Evolutionary conservation across 2,329 filamentous ascomycete species (phyloP), one percentile per base, ranked within the genome.

Genomic region (Apiospora phragmitis): DNA sequence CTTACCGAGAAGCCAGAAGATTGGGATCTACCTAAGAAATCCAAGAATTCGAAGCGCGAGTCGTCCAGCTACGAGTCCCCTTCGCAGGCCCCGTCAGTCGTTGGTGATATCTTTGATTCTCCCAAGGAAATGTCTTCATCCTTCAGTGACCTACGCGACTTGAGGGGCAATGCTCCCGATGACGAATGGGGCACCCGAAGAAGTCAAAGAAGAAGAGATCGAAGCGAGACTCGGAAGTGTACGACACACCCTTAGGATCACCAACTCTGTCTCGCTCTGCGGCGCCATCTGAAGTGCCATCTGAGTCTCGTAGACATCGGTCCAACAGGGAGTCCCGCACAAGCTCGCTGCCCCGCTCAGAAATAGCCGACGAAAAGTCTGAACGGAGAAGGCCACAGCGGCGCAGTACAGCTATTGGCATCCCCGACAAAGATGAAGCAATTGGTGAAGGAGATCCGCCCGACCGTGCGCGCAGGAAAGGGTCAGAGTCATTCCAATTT

Each of bases 401-500:
- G 69, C 79, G 77, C 70, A 82, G 80, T 68, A 38, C 55, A 5
- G 21, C 55, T 14, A 21, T 18, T n/a, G 55, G 55, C 55, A n/a
- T 62, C 32, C 55, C 55, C 32, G 26, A 32, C 24, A 77, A 75
- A 69, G 76, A 78, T 68, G 74, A 80, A 69, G 69, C 81, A 79
- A 69, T 80, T 74, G 72, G 80, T 75, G 78, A 81, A 71, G 79
- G 81, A 67, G 80, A 84, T 68, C 81, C 81, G 38, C 79, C 82
- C 42, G 80, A 85, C 76, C 80, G 79, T 73, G 79, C 77, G 62
- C 79, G 78, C 4, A 55, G 45, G 14, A 68, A 41, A 49, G 81
- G 82, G n/a, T 77, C 75, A n/a, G 38, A 41, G 1, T 77, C 75
- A 2, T 83, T 82, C 69, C 81, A 85, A 69, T 72, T 76, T 42